Base-by-base conservation (phyloP, 352 stramenopile species). In the Pythium dissimile region DNA sequence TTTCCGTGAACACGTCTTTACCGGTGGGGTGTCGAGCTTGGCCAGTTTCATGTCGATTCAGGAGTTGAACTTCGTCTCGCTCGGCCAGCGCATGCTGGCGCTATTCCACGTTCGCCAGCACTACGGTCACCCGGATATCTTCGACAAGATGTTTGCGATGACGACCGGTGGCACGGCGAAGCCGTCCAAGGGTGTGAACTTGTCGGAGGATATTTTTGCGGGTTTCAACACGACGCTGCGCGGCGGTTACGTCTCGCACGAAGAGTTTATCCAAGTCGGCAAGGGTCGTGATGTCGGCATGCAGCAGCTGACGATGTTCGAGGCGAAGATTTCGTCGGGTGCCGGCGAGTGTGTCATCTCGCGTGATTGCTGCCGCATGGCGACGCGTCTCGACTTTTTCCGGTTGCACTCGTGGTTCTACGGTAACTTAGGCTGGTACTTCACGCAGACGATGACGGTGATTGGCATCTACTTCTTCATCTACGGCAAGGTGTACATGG, bases 241-340 rank as follows among this genome's bases (percentile, higher is more conserved):
- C 48, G 84, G 84, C 31, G 84, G 84, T 20, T 72, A 67, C 51
- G 76, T 87, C 0, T 89, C 80, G 0, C 84, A 94, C 59, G 80
- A 89, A 68, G 84, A 94, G 60, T 92, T 91, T 46, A 87, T 92
- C 39, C 84, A 94, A 56, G 81, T 92, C 24, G 97, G 97, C 64
- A 99, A 99, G 79, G 97, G 97, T 68, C 89, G 97, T 75, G 97
- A 99, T 91, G 97, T 99, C 16, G 97, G 97, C 64, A 98, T 98
- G 93, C 97, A 98, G 67, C 97, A 99, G 69, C 90, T 99, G 38
- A 97, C 97, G 67, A 90, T 98, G 59, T 99, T 99, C 66, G 97
- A 99, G 66, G 95, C 97, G 2, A 99, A 99, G 64, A 59, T 98
- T 23, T 97, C 90, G 59, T 97, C 97, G 73, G 97, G 97, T 73